Evolutionary conservation across 371 early-diverging fungal species (phyloP), one percentile per base, ranked within the genome.

Genomic region (Fennellomyces sp.): DNA sequence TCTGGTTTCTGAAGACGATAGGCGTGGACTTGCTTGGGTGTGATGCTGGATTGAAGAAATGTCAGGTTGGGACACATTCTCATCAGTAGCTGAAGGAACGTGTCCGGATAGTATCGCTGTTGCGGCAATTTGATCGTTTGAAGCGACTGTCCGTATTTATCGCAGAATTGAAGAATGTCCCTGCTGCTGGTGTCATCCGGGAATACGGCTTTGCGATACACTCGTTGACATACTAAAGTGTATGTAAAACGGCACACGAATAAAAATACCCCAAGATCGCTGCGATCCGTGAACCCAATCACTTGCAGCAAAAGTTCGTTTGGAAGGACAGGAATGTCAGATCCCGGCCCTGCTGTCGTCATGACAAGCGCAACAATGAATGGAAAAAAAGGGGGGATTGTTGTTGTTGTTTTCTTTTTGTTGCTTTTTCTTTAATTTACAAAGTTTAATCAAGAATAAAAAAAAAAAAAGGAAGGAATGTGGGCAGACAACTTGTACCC

Each of bases 201-300:
- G 60, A 79, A 79, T 19, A 76, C 66, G n/a, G 64, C 74, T 51
- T 71, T 73, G 13, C 58, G 66, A 41, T 79, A 79, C 2, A 65
- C 73, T 35, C 50, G 47, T 27, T 66, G 74, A 42, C 70, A 51
- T 33, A 71, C 74, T 0, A 73, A 57, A 13, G 65, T 64, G 61
- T 73, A 66, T 5, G 76, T 76, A 49, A 63, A 66, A 2, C 64
- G 52, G 35, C 61, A 60, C 26, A 72, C 73, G 35, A 66, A 63
- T 7, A 72, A 58, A 55, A 65, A 69, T n/a, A 53, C 36, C 1
- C 41, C 33, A 5, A 59, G 56, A 49, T 60, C 36, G 13, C 47
- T 19, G n/a, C 15, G 56, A 23, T 30, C 30, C n/a, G 52, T 39
- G 33, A 56, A 58, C 17, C 10, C 21, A 27, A 66, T 61, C 36